Percentiles rank a stretch among this genome's conserved stretches.
Evolutionary conservation across 208 protist genomes (phyloP).

Genomic region (Trypanosoma boissoni): DNA sequence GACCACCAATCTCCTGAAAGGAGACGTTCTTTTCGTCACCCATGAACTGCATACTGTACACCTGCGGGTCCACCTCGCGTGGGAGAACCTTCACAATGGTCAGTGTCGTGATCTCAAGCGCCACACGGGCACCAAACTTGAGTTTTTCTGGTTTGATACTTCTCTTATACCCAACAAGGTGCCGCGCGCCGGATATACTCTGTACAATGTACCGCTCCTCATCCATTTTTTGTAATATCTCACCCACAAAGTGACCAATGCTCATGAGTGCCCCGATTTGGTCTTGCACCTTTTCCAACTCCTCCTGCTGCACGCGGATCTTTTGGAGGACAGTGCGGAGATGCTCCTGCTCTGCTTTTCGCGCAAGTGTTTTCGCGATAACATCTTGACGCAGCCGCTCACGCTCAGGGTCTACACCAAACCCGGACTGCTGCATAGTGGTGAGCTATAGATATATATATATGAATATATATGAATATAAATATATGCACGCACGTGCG

Average conservation of each 20-base stretch:
- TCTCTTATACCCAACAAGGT: slow-evolving; percentile 97
- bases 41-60: slow-evolving; percentile 99
- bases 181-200: slow-evolving; percentile 97
- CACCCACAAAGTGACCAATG: slow-evolving; percentile 98
- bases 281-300: slow-evolving; percentile 96
- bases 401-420: slow-evolving; percentile 52
- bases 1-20: slow-evolving; percentile 97
- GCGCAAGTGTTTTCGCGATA: slow-evolving; percentile 52
- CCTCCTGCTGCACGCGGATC: slow-evolving; percentile 72
- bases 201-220: slow-evolving; percentile 98
- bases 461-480: background rate
- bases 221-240: slow-evolving; percentile 97
- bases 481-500: background rate
- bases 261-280: slow-evolving; percentile 98
- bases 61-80: slow-evolving; percentile 98
- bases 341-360: slow-evolving; percentile 54
- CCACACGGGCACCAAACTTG: slow-evolving; percentile 95
- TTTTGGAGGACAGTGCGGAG: slow-evolving; percentile 41
- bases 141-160: slow-evolving; percentile 94
- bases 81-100: slow-evolving; percentile 99
- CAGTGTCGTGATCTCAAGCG: slow-evolving; percentile 99
- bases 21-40: slow-evolving; percentile 92
- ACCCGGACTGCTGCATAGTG: slow-evolving; percentile 48
- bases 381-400: slow-evolving; percentile 47
- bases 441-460: slow-evolving; percentile 8